Percentiles rank a stretch among this genome's conserved stretches.
Conservation (phyloP, 768 basidiomycete genomes). For the Leccinum broughii region DNA sequence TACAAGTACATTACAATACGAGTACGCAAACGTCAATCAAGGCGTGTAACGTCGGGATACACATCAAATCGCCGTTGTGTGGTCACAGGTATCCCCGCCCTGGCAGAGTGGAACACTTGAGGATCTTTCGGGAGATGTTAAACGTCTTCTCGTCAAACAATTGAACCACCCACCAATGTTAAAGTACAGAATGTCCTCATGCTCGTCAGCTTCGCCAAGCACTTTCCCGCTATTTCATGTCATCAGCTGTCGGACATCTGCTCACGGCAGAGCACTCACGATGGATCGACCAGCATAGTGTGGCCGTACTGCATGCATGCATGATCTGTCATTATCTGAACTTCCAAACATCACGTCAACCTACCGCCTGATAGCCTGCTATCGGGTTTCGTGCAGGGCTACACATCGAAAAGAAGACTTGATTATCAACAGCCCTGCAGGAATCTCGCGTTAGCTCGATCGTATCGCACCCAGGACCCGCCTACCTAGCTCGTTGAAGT, state of each 20-base stretch:
- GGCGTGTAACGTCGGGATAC: slow-evolving; percentile 63
- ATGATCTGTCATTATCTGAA: neutral
- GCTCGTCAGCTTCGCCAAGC: slow-evolving; percentile 70
- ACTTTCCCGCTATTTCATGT: slow-evolving; percentile 62
- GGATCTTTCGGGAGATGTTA: slow-evolving; percentile 52
- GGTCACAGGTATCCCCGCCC: slow-evolving; percentile 89
- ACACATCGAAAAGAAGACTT: slow-evolving; percentile 95
- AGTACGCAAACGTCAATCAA: neutral
- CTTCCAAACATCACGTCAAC: slow-evolving; percentile 24
- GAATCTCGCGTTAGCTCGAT: slow-evolving; percentile 8
- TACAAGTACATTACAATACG: neutral
- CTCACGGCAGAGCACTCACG: slow-evolving; percentile 48
- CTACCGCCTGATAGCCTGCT: slow-evolving; percentile 85
- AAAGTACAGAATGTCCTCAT: slow-evolving; percentile 76
- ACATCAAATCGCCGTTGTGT: slow-evolving; percentile 91
- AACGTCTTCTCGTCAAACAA: neutral
- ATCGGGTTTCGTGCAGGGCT: slow-evolving; percentile 86
- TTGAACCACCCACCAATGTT: slow-evolving; percentile 66
- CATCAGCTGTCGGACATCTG: slow-evolving; percentile 7
- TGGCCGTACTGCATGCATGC: slow-evolving; percentile 73
- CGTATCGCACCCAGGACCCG: neutral
- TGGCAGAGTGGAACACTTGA: slow-evolving; percentile 58
- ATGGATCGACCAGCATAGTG: slow-evolving; percentile 87
- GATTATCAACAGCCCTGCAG: slow-evolving; percentile 91
- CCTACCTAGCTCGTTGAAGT: slow-evolving; percentile 78